phyloP scores from a whole-genome alignment of 2,329 filamentous ascomycete genomes.

The Colletotrichum sp. region DNA sequence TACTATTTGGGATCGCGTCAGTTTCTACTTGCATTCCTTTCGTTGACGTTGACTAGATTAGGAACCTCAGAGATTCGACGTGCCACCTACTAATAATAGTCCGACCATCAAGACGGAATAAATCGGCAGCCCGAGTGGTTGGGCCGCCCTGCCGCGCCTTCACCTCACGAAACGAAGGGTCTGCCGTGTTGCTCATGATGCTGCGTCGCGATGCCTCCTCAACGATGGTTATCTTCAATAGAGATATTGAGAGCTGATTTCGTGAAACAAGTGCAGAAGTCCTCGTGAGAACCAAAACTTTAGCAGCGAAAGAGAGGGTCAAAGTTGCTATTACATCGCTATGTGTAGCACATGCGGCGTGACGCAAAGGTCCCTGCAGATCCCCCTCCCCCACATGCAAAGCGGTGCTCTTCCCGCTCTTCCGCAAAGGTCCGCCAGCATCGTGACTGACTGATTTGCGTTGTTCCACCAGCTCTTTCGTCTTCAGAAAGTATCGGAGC shows the following conservation, averaged over 20 bases:
- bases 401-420: neutral
- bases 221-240: neutral
- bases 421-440: neutral
- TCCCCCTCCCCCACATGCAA: neutral
- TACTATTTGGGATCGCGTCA: conserved; percentile 11
- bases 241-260: neutral
- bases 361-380: neutral
- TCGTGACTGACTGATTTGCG: neutral
- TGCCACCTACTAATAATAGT: neutral
- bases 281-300: neutral
- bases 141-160: neutral
- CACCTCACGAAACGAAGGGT: neutral
- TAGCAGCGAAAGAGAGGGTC: neutral
- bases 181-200: neutral
- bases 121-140: neutral
- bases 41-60: neutral
- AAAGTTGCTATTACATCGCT: neutral
- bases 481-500: neutral
- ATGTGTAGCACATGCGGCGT: neutral
- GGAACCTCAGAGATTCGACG: neutral
- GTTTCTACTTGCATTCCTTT: neutral
- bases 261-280: neutral
- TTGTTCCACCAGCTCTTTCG: neutral
- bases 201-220: neutral
- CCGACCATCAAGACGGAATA: neutral